Conservation (phyloP, 768 basidiomycete genomes). For the Postia placenta region DNA sequence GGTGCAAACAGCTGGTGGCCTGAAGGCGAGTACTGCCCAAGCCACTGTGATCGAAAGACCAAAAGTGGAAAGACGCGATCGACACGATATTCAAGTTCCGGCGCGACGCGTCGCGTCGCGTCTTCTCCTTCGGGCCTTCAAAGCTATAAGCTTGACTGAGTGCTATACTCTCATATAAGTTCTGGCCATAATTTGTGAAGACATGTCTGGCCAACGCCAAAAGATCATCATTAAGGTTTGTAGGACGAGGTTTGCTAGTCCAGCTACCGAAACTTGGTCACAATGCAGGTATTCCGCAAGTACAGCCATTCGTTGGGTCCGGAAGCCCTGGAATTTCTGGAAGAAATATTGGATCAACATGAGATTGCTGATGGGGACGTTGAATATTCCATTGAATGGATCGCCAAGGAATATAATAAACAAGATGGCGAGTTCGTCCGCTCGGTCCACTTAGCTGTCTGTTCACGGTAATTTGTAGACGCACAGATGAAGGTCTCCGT, state of each 20-base stretch:
- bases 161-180: not conserved
- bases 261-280: not conserved
- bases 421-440: conserved; percentile 60
- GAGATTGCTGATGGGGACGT: conserved; percentile 65
- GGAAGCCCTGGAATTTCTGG: conserved; percentile 65
- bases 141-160: not conserved
- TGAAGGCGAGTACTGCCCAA: not conserved
- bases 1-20: not conserved
- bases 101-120: conserved; percentile 19
- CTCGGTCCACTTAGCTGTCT: not conserved
- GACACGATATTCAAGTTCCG: conserved; percentile 1
- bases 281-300: conserved; percentile 71
- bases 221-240: conserved; percentile 39
- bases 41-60: not conserved
- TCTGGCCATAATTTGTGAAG: not conserved
- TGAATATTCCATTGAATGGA: conserved; percentile 69
- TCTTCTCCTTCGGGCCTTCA: not conserved
- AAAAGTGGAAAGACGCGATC: not conserved
- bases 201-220: conserved; percentile 35
- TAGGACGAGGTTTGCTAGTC: not conserved
- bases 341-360: conserved; percentile 64
- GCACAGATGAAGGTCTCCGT: conserved; percentile 79
- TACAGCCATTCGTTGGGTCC: conserved; percentile 85
- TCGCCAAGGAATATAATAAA: conserved; percentile 84
- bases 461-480: conserved; percentile 39